phyloP scores from a whole-genome alignment of 2,329 filamentous ascomycete genomes.

The Teratosphaeria gauchensis region DNA sequence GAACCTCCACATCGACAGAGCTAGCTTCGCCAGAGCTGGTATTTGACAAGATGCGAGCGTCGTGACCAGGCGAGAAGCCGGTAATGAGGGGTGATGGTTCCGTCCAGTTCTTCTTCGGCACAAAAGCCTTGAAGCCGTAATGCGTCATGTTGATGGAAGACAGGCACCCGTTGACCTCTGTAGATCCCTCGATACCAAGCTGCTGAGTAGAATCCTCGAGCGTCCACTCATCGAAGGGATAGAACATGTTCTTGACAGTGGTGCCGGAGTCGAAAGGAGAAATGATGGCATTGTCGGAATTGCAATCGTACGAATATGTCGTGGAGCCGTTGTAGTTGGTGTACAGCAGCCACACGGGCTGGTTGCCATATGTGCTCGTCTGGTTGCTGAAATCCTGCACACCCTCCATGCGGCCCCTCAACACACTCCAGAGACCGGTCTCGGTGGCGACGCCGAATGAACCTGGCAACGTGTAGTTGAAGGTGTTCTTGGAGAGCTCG shows the following conservation, averaged over 20 bases:
- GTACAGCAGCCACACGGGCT: conserved; percentile 45
- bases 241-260: conserved; percentile 54
- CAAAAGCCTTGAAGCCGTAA: conserved; percentile 53
- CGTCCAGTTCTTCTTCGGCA: conserved; percentile 43
- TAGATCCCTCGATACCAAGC: conserved; percentile 40
- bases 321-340: conserved; percentile 40
- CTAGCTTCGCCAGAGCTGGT: conserved; percentile 25
- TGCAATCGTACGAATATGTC: conserved; percentile 50
- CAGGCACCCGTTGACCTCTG: conserved; percentile 46
- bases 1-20: conserved; percentile 42
- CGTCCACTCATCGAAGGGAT: conserved; percentile 48
- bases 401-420: conserved; percentile 41
- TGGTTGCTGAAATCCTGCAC: conserved; percentile 42
- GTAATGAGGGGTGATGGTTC: conserved; percentile 50
- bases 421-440: conserved; percentile 51
- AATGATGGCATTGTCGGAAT: conserved; percentile 41
- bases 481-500: conserved; percentile 48
- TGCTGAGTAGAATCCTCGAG: conserved; percentile 38
- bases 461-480: conserved; percentile 42
- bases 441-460: conserved; percentile 45
- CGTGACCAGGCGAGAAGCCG: conserved; percentile 52
- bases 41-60: conserved; percentile 45
- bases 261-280: conserved; percentile 46
- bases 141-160: conserved; percentile 41
- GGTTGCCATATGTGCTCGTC: conserved; percentile 29